Evolutionary conservation across 2,329 filamentous ascomycete species (phyloP).

Genomic region (Aspergillaceae sp.): DNA sequence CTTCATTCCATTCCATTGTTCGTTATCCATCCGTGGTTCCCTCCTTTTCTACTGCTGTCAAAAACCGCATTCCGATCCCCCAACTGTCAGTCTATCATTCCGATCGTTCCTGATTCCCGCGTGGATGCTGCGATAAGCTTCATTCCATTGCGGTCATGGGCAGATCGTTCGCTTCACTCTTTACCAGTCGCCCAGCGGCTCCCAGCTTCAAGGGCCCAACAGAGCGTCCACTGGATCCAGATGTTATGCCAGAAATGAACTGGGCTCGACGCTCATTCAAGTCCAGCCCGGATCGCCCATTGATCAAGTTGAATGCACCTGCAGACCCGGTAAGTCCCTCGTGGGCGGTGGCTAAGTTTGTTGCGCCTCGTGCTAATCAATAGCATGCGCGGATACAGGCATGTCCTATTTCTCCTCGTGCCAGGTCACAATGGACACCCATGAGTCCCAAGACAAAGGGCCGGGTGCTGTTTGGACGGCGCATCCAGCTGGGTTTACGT

Average conservation of each 20-base stretch:
- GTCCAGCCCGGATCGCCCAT: slow-evolving; percentile 62
- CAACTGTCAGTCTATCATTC: slow-evolving; percentile 9
- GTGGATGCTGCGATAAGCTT: slow-evolving; percentile 26
- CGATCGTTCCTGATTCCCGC: slow-evolving; percentile 20
- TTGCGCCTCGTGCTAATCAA: background rate
- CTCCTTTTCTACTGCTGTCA: slow-evolving; percentile 3
- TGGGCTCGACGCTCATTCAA: slow-evolving; percentile 54
- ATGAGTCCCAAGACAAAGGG: slow-evolving; percentile 64
- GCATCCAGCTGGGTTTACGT: slow-evolving; percentile 61
- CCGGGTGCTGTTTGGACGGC: slow-evolving; percentile 61
- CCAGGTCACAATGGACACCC: slow-evolving; percentile 51
- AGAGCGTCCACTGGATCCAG: slow-evolving; percentile 67
- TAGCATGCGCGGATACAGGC: slow-evolving; percentile 8
- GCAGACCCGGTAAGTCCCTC: slow-evolving; percentile 58
- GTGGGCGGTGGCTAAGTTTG: slow-evolving; percentile 1
- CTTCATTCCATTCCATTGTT: slow-evolving; percentile 6
- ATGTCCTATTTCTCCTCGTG: slow-evolving; percentile 51
- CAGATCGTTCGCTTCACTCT: slow-evolving; percentile 57
- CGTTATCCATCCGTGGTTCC: slow-evolving; percentile 7
- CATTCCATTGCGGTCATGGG: slow-evolving; percentile 34
- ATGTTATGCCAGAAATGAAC: slow-evolving; percentile 72
- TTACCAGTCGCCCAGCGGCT: slow-evolving; percentile 55
- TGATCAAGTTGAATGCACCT: slow-evolving; percentile 76
- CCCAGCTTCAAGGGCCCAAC: slow-evolving; percentile 47
- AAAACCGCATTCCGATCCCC: slow-evolving; percentile 1